Evolutionary conservation across 1,284 basidiomycete genomes (phyloP), one percentile per base, ranked within the genome.

Genomic region (Hemileia vastatrix): DNA sequence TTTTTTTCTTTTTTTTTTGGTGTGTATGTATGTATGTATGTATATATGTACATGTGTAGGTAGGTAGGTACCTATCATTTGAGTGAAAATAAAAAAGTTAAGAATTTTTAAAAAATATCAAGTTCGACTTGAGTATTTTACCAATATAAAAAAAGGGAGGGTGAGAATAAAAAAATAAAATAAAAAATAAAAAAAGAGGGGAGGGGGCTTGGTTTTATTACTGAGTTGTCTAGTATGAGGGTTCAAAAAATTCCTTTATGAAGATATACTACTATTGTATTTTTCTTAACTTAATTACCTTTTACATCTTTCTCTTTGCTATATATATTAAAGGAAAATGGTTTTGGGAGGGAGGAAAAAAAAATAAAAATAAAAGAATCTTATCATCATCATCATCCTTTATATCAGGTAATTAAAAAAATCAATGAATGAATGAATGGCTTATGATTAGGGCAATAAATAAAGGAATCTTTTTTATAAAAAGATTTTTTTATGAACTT

Each of bases 121-220:
- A 24, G 3, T 4, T 31, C 18, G 15, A 15, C 18, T 13, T 40
- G 18, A 59, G 59, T 54, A 49, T 54, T 54, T 27, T 61, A 61
- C 27, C 59, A 61, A 47, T 44, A 54, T 36, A 61, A 61, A 49
- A 54, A 61, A 21, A 54, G 59, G 54, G 15, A 8, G 59, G 23
- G 11, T 13, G 6, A 13, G 19, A 5, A 2, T 4, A n/a, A 23
- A 6, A 13, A 18, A 32, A 6, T 44, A n/a, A n/a, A n/a, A n/a
- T n/a, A n/a, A n/a, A n/a, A n/a, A n/a, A n/a, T n/a, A n/a, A n/a
- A n/a, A n/a, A n/a, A n/a, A n/a, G n/a, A n/a, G n/a, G n/a, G n/a
- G n/a, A n/a, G n/a, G n/a, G n/a, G 32, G 43, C 24, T 55, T 45
- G 11, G 13, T 8, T 19, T 44, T 21, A 18, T 23, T 55, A 13